These are phyloP conservation scores for Zygosaccharomyces siamensis DNA, from an alignment of 805 yeast genomes.

Conservation along the genomic window DNA sequence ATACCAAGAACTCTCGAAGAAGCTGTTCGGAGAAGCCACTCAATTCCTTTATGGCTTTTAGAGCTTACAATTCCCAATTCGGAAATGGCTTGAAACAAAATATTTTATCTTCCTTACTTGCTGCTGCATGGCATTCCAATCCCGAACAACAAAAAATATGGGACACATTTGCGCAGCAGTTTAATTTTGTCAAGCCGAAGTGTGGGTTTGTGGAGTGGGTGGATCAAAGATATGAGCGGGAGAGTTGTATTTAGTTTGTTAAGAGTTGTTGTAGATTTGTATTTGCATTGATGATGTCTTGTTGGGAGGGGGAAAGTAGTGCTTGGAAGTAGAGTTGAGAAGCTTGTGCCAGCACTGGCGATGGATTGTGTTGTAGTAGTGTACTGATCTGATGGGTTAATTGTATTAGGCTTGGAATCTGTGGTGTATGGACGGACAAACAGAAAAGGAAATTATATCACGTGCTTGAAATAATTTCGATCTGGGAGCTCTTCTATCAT, in stretches of 20 bases:
- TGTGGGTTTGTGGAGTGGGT: constrained; percentile 15
- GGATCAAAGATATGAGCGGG: constrained; percentile 21
- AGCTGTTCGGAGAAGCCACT: constrained; percentile 9
- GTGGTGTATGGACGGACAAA: too few relatives aligned
- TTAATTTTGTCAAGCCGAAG: constrained; percentile 27
- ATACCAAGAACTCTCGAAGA: constrained; percentile 7
- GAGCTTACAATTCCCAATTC: constrained; percentile 27
- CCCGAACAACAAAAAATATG: too few relatives aligned
- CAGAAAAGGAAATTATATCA: too few relatives aligned
- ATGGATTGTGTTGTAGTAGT: constrained; percentile 21
- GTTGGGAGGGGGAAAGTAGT: constrained; percentile 17
- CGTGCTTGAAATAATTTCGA: too few relatives aligned
- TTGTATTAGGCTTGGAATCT: too few relatives aligned
- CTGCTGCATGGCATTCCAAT: constrained; percentile 20
- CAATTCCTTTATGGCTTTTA: constrained; percentile 27
- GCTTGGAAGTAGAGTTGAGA: constrained; percentile 18
- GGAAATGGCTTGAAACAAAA: constrained; percentile 23
- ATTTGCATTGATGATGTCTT: constrained; percentile 19
- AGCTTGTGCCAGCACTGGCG: constrained; percentile 18
- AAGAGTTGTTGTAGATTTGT: constrained; percentile 16
- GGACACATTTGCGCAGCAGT: constrained; percentile 26
- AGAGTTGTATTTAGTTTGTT: constrained; percentile 12
- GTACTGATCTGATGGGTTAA: constrained; percentile 16
- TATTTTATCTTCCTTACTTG: constrained; percentile 18
- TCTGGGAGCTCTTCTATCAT: too few relatives aligned